phyloP scores from a whole-genome alignment of 2,329 filamentous ascomycete genomes.

The Alternaria ventricosa region DNA sequence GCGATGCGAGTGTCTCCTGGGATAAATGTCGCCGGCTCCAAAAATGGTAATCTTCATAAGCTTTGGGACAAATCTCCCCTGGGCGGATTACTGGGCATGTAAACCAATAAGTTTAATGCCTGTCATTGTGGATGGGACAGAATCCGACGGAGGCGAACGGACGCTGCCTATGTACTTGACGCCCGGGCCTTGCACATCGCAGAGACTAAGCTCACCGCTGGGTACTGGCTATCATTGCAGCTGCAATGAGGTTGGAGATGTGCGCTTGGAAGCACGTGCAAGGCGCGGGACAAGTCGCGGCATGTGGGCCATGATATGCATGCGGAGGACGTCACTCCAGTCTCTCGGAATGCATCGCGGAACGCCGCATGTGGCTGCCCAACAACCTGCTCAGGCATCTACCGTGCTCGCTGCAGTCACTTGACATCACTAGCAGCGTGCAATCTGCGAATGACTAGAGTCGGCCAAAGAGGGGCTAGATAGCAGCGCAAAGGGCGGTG shows the following conservation, averaged over 20 bases:
- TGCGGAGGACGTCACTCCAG: slow-evolving; percentile 17
- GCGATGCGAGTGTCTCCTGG: neutral
- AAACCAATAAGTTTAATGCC: neutral
- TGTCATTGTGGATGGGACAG: neutral
- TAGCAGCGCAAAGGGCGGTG: slow-evolving; percentile 15
- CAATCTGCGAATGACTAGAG: neutral
- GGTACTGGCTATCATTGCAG: neutral
- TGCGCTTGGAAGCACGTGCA: neutral
- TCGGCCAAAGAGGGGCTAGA: slow-evolving; percentile 3
- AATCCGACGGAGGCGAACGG: neutral
- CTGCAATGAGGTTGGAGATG: neutral
- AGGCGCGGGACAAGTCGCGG: neutral
- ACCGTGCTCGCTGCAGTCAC: slow-evolving; percentile 2
- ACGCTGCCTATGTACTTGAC: neutral
- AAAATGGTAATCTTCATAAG: neutral
- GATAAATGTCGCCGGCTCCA: neutral
- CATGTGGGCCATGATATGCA: slow-evolving; percentile 4
- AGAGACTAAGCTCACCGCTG: neutral
- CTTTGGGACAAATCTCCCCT: neutral
- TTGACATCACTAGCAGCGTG: neutral
- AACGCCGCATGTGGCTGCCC: slow-evolving; percentile 9
- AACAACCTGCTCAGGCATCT: neutral
- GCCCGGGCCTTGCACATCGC: neutral
- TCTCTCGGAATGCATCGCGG: slow-evolving; percentile 19
- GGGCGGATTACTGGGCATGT: neutral